Conservation (phyloP, 345 rosid genomes). For the Aethionema arabicum region DNA sequence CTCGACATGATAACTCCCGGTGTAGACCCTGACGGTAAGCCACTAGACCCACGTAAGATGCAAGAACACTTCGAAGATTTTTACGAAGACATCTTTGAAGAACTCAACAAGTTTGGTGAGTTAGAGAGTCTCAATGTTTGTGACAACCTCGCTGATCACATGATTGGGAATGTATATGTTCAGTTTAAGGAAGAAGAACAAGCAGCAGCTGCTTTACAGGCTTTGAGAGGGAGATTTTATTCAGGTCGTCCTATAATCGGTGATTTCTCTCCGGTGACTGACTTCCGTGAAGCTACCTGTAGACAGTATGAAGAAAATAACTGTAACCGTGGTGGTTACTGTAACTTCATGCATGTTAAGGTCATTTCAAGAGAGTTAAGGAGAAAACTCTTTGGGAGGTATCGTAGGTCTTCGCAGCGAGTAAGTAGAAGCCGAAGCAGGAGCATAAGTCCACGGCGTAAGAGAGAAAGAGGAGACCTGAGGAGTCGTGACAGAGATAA, state of each 20-base stretch:
- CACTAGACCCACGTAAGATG: conserved; percentile 65
- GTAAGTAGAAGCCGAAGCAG: conserved; percentile 64
- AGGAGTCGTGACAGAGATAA: conserved; percentile 38
- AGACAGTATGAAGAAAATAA: conserved; percentile 77
- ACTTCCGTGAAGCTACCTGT: conserved; percentile 87
- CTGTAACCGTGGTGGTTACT: conserved; percentile 92
- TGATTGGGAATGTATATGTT: conserved; percentile 88
- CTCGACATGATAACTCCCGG: conserved; percentile 91
- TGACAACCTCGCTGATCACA: conserved; percentile 89
- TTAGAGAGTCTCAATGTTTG: conserved; percentile 81
- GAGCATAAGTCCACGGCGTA: conserved; percentile 42
- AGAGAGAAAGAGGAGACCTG: conserved; percentile 43
- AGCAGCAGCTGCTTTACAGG: conserved; percentile 75
- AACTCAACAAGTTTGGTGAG: conserved; percentile 80
- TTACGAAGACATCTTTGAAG: conserved; percentile 82
- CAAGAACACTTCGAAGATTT: conserved; percentile 78
- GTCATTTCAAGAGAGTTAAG: conserved; percentile 76
- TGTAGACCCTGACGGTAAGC: conserved; percentile 65
- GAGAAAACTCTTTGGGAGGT: conserved; percentile 68
- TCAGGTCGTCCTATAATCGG: conserved; percentile 89
- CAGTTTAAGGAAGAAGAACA: conserved; percentile 87
- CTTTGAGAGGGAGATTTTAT: conserved; percentile 77
- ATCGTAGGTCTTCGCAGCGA: conserved; percentile 49
- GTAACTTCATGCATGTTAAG: conserved; percentile 92
- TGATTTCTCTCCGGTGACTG: conserved; percentile 91